These are phyloP conservation scores for Fusarium buxicola DNA, from an alignment of 2,329 filamentous ascomycete genomes.

Conservation along the genomic window DNA sequence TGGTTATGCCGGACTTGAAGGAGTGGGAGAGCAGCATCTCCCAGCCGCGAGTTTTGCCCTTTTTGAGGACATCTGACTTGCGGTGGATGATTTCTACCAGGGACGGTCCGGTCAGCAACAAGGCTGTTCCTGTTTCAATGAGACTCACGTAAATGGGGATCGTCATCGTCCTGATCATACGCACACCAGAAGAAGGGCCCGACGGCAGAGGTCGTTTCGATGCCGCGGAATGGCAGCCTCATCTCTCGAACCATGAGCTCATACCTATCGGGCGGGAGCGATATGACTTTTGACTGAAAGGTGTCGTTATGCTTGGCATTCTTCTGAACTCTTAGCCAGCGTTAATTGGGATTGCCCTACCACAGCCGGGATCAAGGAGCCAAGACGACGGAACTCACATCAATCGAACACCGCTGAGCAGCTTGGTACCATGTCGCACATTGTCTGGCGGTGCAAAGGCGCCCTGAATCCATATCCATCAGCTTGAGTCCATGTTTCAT, in stretches of 20 bases:
- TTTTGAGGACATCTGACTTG: constrained; percentile 75
- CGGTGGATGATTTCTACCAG: constrained; percentile 68
- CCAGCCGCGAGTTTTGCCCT: constrained; percentile 72
- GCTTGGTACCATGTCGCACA: constrained; percentile 55
- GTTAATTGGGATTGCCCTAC: constrained; percentile 13
- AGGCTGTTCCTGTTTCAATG: neutral
- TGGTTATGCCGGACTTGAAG: constrained; percentile 66
- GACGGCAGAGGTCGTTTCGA: constrained; percentile 69
- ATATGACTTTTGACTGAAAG: constrained; percentile 67
- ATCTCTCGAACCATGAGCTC: constrained; percentile 66
- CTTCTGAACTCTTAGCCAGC: constrained; percentile 61
- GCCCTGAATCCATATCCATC: constrained; percentile 59
- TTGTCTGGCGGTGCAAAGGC: constrained; percentile 61
- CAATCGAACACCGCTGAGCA: constrained; percentile 65
- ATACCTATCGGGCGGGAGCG: constrained; percentile 63
- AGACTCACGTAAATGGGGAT: constrained; percentile 67
- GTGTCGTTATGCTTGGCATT: constrained; percentile 68
- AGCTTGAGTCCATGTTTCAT: constrained; percentile 4
- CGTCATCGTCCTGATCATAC: constrained; percentile 66
- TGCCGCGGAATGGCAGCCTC: constrained; percentile 65
- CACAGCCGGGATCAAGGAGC: neutral
- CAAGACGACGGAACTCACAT: constrained; percentile 61
- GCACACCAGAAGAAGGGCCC: constrained; percentile 73
- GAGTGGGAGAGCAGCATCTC: constrained; percentile 72
- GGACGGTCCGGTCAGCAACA: neutral